A percentile compares a stretch with the other conserved stretches of the same genome.
phyloP scores from a whole-genome alignment of 306 rosid species.

The Cucumis melo region DNA sequence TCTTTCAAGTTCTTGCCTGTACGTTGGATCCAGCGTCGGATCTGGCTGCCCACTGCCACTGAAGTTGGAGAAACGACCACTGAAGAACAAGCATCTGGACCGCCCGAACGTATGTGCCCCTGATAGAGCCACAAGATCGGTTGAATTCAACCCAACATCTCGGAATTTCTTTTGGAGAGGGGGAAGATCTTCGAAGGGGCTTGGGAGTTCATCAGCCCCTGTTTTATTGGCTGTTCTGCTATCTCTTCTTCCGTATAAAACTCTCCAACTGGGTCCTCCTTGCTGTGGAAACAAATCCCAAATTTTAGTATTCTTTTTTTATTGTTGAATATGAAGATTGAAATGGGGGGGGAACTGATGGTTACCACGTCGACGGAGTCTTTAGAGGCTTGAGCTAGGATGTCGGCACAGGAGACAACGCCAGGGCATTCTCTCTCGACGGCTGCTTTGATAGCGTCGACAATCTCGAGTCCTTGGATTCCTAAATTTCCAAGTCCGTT shows the following conservation, averaged over 20 bases:
- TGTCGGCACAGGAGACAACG: constrained; percentile 63
- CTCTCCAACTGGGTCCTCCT: constrained; percentile 66
- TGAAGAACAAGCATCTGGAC: constrained; percentile 41
- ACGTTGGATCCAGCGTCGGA: constrained; percentile 42
- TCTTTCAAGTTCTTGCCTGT: constrained; percentile 33
- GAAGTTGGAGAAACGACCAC: constrained; percentile 39
- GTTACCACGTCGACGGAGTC: constrained; percentile 48
- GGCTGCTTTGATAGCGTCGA: constrained; percentile 55
- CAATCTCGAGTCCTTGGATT: constrained; percentile 27
- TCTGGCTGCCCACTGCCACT: constrained; percentile 38
- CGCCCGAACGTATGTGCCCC: constrained; percentile 76
- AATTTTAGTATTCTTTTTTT: not conserved
- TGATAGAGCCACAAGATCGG: constrained; percentile 58
- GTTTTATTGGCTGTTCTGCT: constrained; percentile 46
- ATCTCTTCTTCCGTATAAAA: constrained; percentile 58
- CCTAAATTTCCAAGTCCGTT: constrained; percentile 43
- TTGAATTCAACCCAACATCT: constrained; percentile 34
- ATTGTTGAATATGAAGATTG: not conserved
- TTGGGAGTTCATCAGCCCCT: constrained; percentile 51
- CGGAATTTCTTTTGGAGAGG: constrained; percentile 33
- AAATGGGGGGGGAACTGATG: too few species aligned
- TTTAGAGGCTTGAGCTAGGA: constrained; percentile 60
- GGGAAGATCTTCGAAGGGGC: constrained; percentile 34
- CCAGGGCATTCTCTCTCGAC: constrained; percentile 47
- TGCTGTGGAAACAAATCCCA: constrained; percentile 21